These are phyloP conservation scores for Diospyros kaki DNA, from an alignment of 148 eudicot genomes.

Conservation along the genomic window DNA sequence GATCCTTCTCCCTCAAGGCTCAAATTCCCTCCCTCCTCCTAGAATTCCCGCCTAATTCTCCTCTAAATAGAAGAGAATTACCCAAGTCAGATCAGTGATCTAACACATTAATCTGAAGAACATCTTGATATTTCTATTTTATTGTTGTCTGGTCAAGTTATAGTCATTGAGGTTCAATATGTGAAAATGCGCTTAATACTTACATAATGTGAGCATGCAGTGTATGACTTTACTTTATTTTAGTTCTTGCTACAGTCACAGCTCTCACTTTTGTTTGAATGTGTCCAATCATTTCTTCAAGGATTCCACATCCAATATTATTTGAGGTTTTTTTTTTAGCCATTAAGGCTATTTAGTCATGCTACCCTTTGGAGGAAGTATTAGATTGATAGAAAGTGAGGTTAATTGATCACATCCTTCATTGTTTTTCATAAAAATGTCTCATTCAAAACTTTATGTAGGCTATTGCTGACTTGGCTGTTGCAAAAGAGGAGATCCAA, in stretches of 20 bases:
- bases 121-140: not conserved
- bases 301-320: not conserved
- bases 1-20: too few relatives aligned
- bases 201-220: not conserved
- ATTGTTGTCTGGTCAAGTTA: not conserved
- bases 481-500: constrained; percentile 61
- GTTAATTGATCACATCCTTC: not conserved
- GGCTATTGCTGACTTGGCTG: constrained; percentile 31
- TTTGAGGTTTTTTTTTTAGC: not conserved
- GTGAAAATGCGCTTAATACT: not conserved
- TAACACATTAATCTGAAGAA: not conserved
- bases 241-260: not conserved
- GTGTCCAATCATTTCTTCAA: not conserved
- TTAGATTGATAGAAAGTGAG: not conserved
- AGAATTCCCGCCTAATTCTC: too few relatives aligned
- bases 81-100: not conserved
- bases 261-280: not conserved
- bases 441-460: constrained; percentile 13
- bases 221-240: not conserved
- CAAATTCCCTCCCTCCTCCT: too few relatives aligned
- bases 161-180: not conserved
- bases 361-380: not conserved
- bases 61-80: too few relatives aligned
- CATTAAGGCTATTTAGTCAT: not conserved
- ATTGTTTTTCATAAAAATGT: not conserved